These are phyloP conservation scores for Colletotrichum agaves DNA, from an alignment of 2,329 filamentous ascomycete genomes.

Conservation along the genomic window DNA sequence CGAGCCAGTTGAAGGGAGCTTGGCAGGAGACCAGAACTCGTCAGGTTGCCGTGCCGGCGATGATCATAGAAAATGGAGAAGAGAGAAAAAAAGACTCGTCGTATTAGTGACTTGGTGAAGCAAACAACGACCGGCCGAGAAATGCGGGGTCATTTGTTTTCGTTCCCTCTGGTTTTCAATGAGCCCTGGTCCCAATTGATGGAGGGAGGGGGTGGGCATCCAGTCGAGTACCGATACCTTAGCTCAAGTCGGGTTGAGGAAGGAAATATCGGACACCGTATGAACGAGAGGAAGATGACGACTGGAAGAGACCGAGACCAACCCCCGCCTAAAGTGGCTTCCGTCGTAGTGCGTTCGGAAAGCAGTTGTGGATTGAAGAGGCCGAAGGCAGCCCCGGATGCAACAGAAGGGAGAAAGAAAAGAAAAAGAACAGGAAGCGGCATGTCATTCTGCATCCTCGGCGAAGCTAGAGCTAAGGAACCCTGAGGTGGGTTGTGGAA, in stretches of 20 bases:
- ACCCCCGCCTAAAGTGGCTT: not conserved
- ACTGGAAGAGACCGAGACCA: not conserved
- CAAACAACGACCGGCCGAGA: slow-evolving; percentile 16
- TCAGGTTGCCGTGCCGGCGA: not conserved
- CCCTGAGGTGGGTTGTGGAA: not conserved
- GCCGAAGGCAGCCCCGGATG: slow-evolving; percentile 37
- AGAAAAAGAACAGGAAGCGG: slow-evolving; percentile 17
- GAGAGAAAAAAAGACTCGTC: not conserved
- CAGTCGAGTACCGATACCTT: not conserved
- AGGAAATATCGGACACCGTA: slow-evolving; percentile 10
- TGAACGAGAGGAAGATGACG: not conserved
- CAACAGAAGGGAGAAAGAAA: slow-evolving; percentile 28
- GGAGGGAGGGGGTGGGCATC: slow-evolving; percentile 9
- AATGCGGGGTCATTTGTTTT: slow-evolving; percentile 16
- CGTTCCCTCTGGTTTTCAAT: not conserved
- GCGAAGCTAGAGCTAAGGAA: not conserved
- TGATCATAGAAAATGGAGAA: too few species aligned
- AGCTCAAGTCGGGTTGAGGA: not conserved
- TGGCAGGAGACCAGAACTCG: not conserved
- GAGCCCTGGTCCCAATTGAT: slow-evolving; percentile 40
- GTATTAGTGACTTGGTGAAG: slow-evolving; percentile 3
- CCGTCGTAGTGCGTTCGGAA: not conserved
- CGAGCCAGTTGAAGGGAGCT: not conserved
- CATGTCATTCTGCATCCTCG: slow-evolving; percentile 28
- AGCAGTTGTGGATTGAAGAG: slow-evolving; percentile 34